Evolutionary conservation across 805 yeast genomes (phyloP).

Genomic region (Ogataea minuta): DNA sequence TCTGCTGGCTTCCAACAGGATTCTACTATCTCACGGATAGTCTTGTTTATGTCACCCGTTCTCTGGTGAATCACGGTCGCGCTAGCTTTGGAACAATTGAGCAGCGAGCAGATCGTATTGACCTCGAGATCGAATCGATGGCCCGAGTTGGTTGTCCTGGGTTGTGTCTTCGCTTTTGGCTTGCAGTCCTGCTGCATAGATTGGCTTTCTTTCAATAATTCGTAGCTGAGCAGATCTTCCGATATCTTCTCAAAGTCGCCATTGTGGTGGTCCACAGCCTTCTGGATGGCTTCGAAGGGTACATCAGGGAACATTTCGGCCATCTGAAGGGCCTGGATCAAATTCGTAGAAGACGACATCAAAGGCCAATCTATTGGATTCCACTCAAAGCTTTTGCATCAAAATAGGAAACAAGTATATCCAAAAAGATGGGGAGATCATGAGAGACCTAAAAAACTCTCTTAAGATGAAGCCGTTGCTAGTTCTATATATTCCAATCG

Average conservation of each 20-base stretch:
- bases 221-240: constrained; percentile 32
- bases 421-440: too few species aligned
- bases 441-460: too few species aligned
- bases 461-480: too few species aligned
- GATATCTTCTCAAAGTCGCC: constrained; percentile 34
- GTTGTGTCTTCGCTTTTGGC: not conserved
- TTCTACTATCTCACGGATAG: constrained; percentile 1
- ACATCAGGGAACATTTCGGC: constrained; percentile 47
- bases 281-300: constrained; percentile 31
- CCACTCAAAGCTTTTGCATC: too few species aligned
- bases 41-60: not conserved
- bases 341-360: not conserved
- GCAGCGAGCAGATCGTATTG: not conserved
- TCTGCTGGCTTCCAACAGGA: constrained; percentile 7
- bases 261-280: constrained; percentile 30
- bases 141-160: not conserved
- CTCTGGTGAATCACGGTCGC: not conserved
- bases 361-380: not conserved
- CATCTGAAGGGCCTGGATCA: constrained; percentile 12
- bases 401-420: too few species aligned
- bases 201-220: constrained; percentile 2
- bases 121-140: too few species aligned
- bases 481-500: too few species aligned
- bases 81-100: not conserved
- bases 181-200: not conserved